phyloP scores from a whole-genome alignment of 164 flowering plant genomes.

The Echeveria elegans region DNA sequence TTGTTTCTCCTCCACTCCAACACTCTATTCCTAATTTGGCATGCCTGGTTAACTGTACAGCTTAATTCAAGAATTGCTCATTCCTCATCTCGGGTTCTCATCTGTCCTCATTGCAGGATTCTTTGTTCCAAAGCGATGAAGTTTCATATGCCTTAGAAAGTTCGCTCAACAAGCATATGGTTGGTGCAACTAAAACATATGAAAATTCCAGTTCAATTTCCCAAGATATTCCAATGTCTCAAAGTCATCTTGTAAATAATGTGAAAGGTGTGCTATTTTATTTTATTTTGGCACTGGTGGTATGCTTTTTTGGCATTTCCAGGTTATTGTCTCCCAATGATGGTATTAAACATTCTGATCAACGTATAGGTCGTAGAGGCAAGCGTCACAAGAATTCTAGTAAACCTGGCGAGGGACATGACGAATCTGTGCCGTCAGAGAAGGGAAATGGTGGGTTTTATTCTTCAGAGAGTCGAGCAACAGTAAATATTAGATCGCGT shows the following conservation, averaged over 20 bases:
- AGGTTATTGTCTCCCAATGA: constrained; percentile 30
- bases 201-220: constrained; percentile 10
- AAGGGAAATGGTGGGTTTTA: constrained; percentile 31
- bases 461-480: constrained; percentile 14
- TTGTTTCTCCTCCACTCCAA: neutral
- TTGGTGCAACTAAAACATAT: constrained; percentile 16
- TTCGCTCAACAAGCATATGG: constrained; percentile 11
- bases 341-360: constrained; percentile 29
- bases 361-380: constrained; percentile 37
- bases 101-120: constrained; percentile 20
- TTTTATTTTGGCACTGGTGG: constrained; percentile 1
- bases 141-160: constrained; percentile 18
- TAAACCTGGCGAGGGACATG: constrained; percentile 34
- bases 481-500: constrained; percentile 22
- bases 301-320: constrained; percentile 20
- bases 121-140: constrained; percentile 19
- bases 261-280: constrained; percentile 27
- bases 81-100: constrained; percentile 1
- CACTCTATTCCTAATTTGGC: neutral
- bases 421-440: constrained; percentile 22
- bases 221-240: constrained; percentile 15
- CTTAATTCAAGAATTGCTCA: neutral
- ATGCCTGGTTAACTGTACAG: neutral
- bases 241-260: constrained; percentile 15
- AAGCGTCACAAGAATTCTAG: constrained; percentile 38